phyloP scores from a whole-genome alignment of 2,329 filamentous ascomycete species.

The Colletotrichum falcatum region DNA sequence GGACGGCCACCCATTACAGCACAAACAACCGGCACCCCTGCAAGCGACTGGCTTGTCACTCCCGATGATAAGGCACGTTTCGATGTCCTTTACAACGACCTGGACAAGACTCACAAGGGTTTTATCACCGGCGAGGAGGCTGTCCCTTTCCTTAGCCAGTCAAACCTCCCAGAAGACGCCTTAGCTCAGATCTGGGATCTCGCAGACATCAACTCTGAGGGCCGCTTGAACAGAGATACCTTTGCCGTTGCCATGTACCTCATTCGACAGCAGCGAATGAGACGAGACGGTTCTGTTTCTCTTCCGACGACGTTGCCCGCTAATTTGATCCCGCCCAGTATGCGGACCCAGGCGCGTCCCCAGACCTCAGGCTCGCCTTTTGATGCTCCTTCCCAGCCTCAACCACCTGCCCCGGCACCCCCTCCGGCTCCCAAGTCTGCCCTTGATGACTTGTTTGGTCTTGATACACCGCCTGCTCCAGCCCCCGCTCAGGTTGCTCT shows the following conservation, averaged over 20 bases:
- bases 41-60: slow-evolving; percentile 81
- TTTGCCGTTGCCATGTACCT: slow-evolving; percentile 98
- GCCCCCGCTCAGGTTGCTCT: slow-evolving; percentile 69
- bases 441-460: slow-evolving; percentile 91
- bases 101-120: slow-evolving; percentile 85
- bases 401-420: slow-evolving; percentile 45
- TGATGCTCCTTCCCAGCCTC: slow-evolving; percentile 55
- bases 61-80: slow-evolving; percentile 88
- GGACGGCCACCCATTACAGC: slow-evolving; percentile 62
- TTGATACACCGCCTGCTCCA: slow-evolving; percentile 70
- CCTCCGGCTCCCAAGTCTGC: slow-evolving; percentile 76
- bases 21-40: slow-evolving; percentile 53
- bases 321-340: slow-evolving; percentile 86
- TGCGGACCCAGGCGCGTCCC: slow-evolving; percentile 73
- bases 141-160: slow-evolving; percentile 93
- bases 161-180: slow-evolving; percentile 86
- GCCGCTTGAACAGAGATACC: slow-evolving; percentile 86
- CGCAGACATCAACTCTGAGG: slow-evolving; percentile 91
- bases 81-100: slow-evolving; percentile 84
- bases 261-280: slow-evolving; percentile 88
- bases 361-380: slow-evolving; percentile 66
- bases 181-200: slow-evolving; percentile 98
- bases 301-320: slow-evolving; percentile 83
- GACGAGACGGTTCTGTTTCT: slow-evolving; percentile 68
- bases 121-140: slow-evolving; percentile 95